Evolutionary conservation across 2,329 filamentous ascomycete species (phyloP).

Genomic region (Orbilia quercus): DNA sequence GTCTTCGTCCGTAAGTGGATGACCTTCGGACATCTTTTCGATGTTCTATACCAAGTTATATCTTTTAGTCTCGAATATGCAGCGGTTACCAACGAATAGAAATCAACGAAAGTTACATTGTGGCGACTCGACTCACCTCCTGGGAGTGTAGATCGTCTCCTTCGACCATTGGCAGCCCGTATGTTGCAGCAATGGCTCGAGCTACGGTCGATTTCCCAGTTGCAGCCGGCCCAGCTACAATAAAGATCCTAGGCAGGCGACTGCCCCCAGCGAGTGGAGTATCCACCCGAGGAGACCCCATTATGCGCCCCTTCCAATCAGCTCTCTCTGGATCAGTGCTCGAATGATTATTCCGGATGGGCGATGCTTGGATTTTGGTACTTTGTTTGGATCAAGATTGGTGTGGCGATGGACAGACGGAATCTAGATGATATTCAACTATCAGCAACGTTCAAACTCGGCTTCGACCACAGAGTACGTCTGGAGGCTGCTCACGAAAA

Average conservation of each 20-base stretch:
- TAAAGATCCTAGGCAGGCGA: constrained; percentile 42
- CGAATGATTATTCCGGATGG: not conserved
- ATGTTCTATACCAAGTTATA: constrained; percentile 69
- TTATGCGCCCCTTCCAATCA: not conserved
- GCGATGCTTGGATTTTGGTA: no score
- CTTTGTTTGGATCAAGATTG: no score
- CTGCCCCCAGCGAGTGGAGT: not conserved
- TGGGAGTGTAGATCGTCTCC: constrained; percentile 51
- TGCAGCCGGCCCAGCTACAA: constrained; percentile 45
- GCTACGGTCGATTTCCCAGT: constrained; percentile 54
- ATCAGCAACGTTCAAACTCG: no score
- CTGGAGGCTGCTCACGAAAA: no score
- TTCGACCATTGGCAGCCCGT: constrained; percentile 52
- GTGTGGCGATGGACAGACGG: not conserved
- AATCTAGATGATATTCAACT: no score
- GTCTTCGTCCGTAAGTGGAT: constrained; percentile 88
- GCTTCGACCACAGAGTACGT: not conserved
- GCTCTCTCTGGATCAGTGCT: not conserved
- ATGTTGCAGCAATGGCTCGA: constrained; percentile 36
- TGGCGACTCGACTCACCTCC: constrained; percentile 31
- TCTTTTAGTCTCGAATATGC: no score
- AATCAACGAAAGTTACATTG: no score
- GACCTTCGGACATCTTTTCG: constrained; percentile 88
- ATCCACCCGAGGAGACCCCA: not conserved
- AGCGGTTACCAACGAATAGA: not conserved